Base-by-base conservation (phyloP, 768 basidiomycete species). In the Antrodiella citrinella region DNA sequence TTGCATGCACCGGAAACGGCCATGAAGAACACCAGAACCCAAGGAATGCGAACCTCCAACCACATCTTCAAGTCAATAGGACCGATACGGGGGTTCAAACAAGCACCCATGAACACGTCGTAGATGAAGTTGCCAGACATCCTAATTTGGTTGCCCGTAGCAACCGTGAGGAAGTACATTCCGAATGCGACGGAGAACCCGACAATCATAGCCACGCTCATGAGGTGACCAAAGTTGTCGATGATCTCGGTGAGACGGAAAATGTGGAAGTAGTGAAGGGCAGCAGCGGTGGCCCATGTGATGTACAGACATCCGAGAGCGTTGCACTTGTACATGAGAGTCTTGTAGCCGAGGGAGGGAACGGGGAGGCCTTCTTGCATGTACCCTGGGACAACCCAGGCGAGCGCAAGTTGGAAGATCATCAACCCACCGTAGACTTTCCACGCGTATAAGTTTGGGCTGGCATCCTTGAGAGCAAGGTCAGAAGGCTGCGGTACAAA, bases 61-160 rank as follows among this genome's bases (percentile, higher is more conserved):
- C 91, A 99, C 94, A 98, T 97, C 70, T 99, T 99, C 61, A 99
- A 71, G 67, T 98, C 95, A 54, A 99, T 78, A 18, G 77, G 73
- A 4, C 92, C 92, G 53, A 99, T 76, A 51, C 95, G 82, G 4
- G 96, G 96, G 70, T 98, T 99, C 55, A 99, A 74, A 47, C 78
- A 78, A 38, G 93, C 92, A 42, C 95, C 95, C 94, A 97, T 96
- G 70, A 94, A 96, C 53, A 91, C 84, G 58, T 96, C 93, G 63
- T 98, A 99, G 59, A 94, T 76, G 68, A 88, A 80, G 71, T 81
- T 94, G 42, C 91, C 93, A n/a, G 87, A 91, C 88, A 96, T 95
- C 54, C 96, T 80, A 45, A 95, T 83, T 54, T 85, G 79, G 58
- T 83, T 84, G 2, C 89, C 87, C 30, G 84, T 84, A 11, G 75